These are phyloP conservation scores for Solanum clarkiae DNA, from an alignment of 257 asterid species.

Conservation along the genomic window DNA sequence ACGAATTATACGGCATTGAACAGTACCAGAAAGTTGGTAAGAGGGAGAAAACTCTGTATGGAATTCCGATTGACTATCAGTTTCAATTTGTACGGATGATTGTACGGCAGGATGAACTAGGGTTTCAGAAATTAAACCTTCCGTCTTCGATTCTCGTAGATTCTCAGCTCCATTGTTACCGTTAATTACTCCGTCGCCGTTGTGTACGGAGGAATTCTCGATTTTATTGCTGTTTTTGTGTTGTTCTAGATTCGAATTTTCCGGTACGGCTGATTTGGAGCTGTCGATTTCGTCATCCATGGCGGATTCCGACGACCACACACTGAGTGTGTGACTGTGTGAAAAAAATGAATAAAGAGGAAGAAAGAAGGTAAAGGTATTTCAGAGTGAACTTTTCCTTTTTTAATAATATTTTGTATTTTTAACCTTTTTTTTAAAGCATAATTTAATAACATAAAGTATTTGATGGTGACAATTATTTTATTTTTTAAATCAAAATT, in stretches of 20 bases:
- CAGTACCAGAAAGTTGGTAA: conserved; percentile 1
- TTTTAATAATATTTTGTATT: not conserved
- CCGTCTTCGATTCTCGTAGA: not conserved
- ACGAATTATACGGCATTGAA: not conserved
- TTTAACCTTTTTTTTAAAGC: not conserved
- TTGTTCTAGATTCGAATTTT: not conserved
- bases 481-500: not conserved
- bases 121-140: not conserved
- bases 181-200: not conserved
- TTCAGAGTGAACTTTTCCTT: not conserved
- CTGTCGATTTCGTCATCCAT: conserved; percentile 6
- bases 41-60: not conserved
- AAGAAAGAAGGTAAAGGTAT: conserved; percentile 4
- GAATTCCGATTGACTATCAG: not conserved
- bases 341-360: not conserved
- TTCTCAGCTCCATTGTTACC: not conserved
- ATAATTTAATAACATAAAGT: not conserved
- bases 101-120: not conserved
- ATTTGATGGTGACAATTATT: not conserved
- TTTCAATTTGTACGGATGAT: not conserved
- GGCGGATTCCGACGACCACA: not conserved
- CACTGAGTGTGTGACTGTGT: not conserved
- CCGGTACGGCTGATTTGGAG: not conserved
- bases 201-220: not conserved
- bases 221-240: not conserved